Base-by-base conservation (phyloP, 495 filamentous ascomycete species). In the Cenococcum geophilum region DNA sequence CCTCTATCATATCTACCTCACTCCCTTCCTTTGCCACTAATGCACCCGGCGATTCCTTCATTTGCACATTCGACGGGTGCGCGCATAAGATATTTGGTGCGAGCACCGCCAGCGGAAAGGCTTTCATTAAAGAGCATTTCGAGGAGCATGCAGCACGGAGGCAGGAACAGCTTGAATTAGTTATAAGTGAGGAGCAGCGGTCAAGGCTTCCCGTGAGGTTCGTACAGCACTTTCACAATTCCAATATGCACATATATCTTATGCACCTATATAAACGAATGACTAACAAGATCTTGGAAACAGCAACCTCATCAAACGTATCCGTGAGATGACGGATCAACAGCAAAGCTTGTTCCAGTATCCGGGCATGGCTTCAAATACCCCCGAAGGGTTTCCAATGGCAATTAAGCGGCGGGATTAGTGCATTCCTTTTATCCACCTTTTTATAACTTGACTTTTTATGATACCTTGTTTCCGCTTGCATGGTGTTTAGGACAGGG, bases 11-110 rank as follows among this genome's bases (percentile, higher is more conserved):
- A 57, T 69, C 78, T 42, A 77, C 79, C 42, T 74, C 69, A 51
- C 59, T 78, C 52, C 79, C 76, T 20, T 79, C 74, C 35, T 76
- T 69, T 56, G 74, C 68, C 1, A 74, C 74, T 21, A 76, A 80
- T 55, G 79, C 79, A 0, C 82, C 82, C 8, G 78, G 85, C 49
- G 83, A 87, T 50, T 80, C 80, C 0, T 92, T 88, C 87, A 75
- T 74, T 11, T 95, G 89, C 68, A 79, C 81, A 32, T 79, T 88
- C 58, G 81, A 83, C 36, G 86, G 80, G 27, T 95, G 89, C 70
- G 69, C 70, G 27, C 82, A 84, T 57, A 75, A 84, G 34, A 79
- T 89, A 22, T 79, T 82, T 65, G 79, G 77, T 27, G 84, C 82
- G 22, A 80, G 82, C 49, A 77, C 79, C 12, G 74, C 79, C 36